Evolutionary conservation across 1,284 basidiomycete genomes (phyloP).

Genomic region (Boletus semigastroideus): DNA sequence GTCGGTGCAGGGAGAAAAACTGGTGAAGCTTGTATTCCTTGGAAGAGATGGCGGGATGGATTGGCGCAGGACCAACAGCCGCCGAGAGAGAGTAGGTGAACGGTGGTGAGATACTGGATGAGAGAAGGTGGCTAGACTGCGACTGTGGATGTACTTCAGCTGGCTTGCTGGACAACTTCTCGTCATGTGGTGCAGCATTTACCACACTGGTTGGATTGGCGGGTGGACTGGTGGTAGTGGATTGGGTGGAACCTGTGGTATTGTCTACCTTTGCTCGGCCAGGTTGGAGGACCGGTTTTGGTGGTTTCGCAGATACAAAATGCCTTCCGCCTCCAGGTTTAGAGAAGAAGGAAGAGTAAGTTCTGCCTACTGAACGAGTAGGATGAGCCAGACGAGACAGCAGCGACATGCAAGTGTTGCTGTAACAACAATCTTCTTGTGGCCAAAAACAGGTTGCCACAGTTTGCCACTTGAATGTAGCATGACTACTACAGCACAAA

Average conservation of each 20-base stretch:
- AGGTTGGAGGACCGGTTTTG: constrained; percentile 48
- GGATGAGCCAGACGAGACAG: constrained; percentile 51
- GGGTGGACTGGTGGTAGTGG: constrained; percentile 18
- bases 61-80: constrained; percentile 16
- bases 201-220: constrained; percentile 10
- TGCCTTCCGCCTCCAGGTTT: constrained; percentile 73
- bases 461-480: not conserved
- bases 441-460: constrained; percentile 2
- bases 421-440: not conserved
- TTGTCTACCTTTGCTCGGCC: constrained; percentile 35
- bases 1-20: constrained; percentile 76
- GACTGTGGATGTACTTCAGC: constrained; percentile 17
- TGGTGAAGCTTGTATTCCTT: constrained; percentile 74
- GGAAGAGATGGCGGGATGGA: constrained; percentile 56
- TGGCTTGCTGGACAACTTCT: constrained; percentile 26
- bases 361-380: constrained; percentile 38
- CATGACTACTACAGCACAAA: too few relatives aligned
- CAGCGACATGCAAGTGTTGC: constrained; percentile 35
- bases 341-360: constrained; percentile 75
- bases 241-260: constrained; percentile 20
- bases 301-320: constrained; percentile 68
- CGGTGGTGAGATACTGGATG: constrained; percentile 9
- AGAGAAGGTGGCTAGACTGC: constrained; percentile 2
- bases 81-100: constrained; percentile 9
- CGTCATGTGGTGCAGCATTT: constrained; percentile 24